These are phyloP conservation scores for Nannizziopsis arthrosporioides DNA, from an alignment of 2,329 filamentous ascomycete species.

Conservation along the genomic window DNA sequence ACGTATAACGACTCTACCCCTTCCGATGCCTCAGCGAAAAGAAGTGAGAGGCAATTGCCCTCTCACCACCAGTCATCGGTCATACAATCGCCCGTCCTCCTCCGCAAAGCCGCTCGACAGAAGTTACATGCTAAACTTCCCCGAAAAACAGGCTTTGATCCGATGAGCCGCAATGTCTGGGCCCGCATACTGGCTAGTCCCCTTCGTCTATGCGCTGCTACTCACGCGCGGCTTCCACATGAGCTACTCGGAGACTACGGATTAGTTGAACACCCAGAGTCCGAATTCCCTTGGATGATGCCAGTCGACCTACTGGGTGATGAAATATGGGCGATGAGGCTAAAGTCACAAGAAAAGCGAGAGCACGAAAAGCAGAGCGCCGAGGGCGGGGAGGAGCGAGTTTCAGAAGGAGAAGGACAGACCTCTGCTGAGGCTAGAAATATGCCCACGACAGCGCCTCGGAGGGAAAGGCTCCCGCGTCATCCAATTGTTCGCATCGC, in stretches of 20 bases:
- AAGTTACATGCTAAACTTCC: constrained; percentile 8
- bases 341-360: not conserved
- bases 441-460: not conserved
- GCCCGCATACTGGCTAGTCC: constrained; percentile 31
- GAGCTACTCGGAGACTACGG: constrained; percentile 28
- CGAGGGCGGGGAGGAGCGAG: not conserved
- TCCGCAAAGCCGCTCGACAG: constrained; percentile 5
- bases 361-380: constrained; percentile 1
- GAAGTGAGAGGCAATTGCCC: not conserved
- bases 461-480: not conserved
- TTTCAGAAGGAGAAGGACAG: not conserved
- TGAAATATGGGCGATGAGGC: constrained; percentile 17
- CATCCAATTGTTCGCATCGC: constrained; percentile 2
- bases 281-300: constrained; percentile 24
- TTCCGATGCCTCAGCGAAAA: not conserved
- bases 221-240: constrained; percentile 25
- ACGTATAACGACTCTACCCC: not conserved
- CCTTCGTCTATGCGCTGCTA: constrained; percentile 25
- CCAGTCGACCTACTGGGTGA: constrained; percentile 26
- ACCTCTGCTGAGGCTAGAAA: not conserved
- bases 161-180: constrained; percentile 31
- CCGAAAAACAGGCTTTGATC: constrained; percentile 16
- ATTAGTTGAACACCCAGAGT: constrained; percentile 23
- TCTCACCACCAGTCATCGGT: constrained; percentile 1
- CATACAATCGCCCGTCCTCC: constrained; percentile 10